Evolutionary conservation across 495 filamentous ascomycete species (phyloP), one percentile per base, ranked within the genome.

Genomic region (Sporormia fimetaria): DNA sequence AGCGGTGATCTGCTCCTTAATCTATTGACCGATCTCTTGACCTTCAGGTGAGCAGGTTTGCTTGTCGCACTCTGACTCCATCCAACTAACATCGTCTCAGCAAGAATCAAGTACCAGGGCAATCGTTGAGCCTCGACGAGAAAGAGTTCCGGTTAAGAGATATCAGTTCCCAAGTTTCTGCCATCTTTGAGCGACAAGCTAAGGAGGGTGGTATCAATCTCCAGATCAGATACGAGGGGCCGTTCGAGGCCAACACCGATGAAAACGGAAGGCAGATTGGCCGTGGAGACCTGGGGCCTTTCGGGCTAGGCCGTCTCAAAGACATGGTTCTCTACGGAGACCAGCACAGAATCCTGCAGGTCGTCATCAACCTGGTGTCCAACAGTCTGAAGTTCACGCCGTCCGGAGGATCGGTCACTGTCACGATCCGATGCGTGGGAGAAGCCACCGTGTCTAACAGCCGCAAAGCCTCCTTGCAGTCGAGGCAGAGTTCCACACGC

Each of bases 361-460:
- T 92, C 21, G 71, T 94, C 31, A 93, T 94, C 64, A 95, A 95
- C 44, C 68, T 95, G 10, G 84, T 94, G 27, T 83, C 80, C 62
- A 95, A 95, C 61, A 83, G 80, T 53, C 65, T 94, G 10, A 95
- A 95, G 56, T 95, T 95, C 53, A 95, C 87, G 2, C 85, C 85
- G 0, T 63, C 76, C 27, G 74, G 78, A 6, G 86, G 87, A 7
- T 73, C 67, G 28, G 79, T 93, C 1, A 65, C 75, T 11, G 71
- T 93, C 21, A 70, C 74, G 9, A 85, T 94, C 42, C 75, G 70
- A 40, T 87, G 83, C 45, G 42, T 75, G 3, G 77, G 77, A 17
- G 75, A 81, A 47, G 58, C 65, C 15, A 38, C 67, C 65, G 21
- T 7, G 27, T 23, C 25, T 23, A 32, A 47, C 20, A 50, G 35